Conservation (phyloP, 441 rosid genomes). For the Metrosideros polymorpha region DNA sequence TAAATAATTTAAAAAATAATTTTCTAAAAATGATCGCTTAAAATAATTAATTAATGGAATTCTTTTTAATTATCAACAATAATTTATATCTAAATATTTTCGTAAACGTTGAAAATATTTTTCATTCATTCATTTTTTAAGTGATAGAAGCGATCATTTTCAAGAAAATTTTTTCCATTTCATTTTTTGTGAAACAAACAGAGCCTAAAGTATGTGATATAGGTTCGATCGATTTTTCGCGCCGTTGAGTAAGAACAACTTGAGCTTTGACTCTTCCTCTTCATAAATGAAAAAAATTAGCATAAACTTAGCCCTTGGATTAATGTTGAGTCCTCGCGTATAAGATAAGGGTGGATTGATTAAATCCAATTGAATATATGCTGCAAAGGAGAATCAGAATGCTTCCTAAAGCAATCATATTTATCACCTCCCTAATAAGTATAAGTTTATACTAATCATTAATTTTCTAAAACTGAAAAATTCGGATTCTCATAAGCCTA, state of each 20-base stretch:
- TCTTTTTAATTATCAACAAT: no score
- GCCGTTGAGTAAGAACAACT: not conserved
- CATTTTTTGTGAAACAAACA: no score
- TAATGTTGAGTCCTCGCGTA: not conserved
- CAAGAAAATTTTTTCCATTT: no score
- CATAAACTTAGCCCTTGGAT: not conserved
- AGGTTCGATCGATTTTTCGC: not conserved
- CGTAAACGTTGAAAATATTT: no score
- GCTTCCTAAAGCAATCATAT: not conserved
- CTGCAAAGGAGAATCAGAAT: not conserved
- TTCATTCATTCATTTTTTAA: no score
- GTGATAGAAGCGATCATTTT: no score
- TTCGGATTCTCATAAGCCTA: not conserved
- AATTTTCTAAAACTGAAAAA: not conserved
- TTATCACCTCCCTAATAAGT: not conserved
- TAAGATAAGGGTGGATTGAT: not conserved
- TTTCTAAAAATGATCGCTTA: no score
- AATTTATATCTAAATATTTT: no score
- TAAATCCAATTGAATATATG: not conserved
- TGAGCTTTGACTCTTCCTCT: not conserved
- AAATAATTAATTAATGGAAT: no score
- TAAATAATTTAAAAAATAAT: no score
- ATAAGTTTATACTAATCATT: not conserved
- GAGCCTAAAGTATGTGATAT: not conserved
- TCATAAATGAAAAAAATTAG: not conserved